Evolutionary conservation across 176 grass and related monocot genomes (phyloP), one percentile per base, ranked within the genome.

Genomic region (Stipa capillata): DNA sequence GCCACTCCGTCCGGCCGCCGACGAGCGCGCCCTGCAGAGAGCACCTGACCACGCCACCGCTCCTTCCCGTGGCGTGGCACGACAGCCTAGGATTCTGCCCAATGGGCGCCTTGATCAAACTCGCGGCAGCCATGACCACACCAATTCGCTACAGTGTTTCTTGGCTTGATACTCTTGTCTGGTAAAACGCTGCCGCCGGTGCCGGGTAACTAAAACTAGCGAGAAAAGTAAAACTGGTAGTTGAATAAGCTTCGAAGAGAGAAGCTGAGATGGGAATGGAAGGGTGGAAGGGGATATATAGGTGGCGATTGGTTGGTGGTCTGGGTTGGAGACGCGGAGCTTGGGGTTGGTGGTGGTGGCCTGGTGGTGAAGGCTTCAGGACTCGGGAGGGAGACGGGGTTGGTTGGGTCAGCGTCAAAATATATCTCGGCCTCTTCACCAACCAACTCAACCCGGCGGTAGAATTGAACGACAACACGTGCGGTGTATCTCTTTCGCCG

Each of bases 1-100:
- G 87, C 96, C 96, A 95, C 33, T 99, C 96, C 1, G 81, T 20
- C 4, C 89, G 91, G 72, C 67, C 89, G 25, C 76, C 75, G 7
- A 86, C 85, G 11, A 79, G 80, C 40, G 89, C 85, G 41, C 82
- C 85, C 33, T 90, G 89, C 28, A 93, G 73, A 7, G 87, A 83
- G 49, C 87, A 90, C 68, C 84, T 60, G 23, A 91, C 84, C 59
- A 82, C 74, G 15, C 79, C 78, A 42, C 49, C n/a, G 59, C 72
- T 4, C 61, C 77, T 84, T 53, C 2, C 57, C 17, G 74, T 15
- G 47, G 61, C 50, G 2, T 79, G 68, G 41, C 42, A 9, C 33
- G 58, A 51, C 8, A 87, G 64, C 58, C 85, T 74, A 11, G 84
- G 85, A 84, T 61, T 88, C 65, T 74, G 85, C 7, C 65, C 72